Evolutionary conservation across 176 grass and related monocot species (phyloP), one percentile per base, ranked within the genome.

Genomic region (Carex littledalei): DNA sequence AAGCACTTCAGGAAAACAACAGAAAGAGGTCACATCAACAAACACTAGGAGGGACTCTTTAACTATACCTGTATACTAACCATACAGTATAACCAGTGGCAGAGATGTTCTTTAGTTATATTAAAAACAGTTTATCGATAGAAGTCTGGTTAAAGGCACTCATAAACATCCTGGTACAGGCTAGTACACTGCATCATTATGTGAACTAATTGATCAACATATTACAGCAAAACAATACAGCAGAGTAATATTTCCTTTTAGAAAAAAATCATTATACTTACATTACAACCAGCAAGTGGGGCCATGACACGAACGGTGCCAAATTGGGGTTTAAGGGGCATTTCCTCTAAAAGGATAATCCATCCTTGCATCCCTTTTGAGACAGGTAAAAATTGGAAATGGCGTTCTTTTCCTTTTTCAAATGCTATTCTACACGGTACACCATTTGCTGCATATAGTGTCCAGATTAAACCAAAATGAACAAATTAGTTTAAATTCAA

Each of bases 401-500:
- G 84, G 3, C 93, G 97, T 81, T 99, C 97, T 90, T 96, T 99
- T 58, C 97, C 93, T 79, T 91, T 94, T 80, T 99, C 97, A 91
- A 99, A 99, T 59, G 97, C 97, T 92, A 99, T 99, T 88, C 97
- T 91, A 87, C 97, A 99, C 59, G 91, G 93, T 63, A 99, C 79
- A 1, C 91, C 88, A 63, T 92, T 88, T 54, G 39, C 97, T 99
- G 85, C 66, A 88, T 84, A 72, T 84, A 85, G 37, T 74, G 84
- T 16, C 67, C 58, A 70, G 57, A 57, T 4, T 20, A 86, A 87
- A 45, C 58, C 52, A 78, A 78, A 57, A 57, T 54, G 24, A 78
- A 56, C 13, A 32, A 78, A 57, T 34, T 18, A 78, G 2, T 56
- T 17, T 9, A 10, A 57, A 6, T 50, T 50, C 47, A 43, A 57